Conservation (phyloP, 306 rosid genomes). For the Echinosophora koreensis region DNA sequence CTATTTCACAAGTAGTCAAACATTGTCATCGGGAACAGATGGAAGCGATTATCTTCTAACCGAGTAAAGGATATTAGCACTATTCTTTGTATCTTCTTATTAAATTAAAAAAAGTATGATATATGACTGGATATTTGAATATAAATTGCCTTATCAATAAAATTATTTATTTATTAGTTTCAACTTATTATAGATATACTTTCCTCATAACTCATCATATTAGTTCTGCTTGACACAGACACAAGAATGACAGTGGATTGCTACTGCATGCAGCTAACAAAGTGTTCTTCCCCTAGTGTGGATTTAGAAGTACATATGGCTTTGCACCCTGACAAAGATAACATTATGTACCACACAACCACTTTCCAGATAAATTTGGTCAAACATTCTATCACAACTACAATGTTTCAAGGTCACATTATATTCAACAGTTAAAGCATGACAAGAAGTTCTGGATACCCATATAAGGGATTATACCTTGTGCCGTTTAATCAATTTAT, state of each 20-base stretch:
- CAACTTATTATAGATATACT: not conserved
- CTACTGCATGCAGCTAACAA: slow-evolving; percentile 8
- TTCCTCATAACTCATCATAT: not conserved
- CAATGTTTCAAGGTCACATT: slow-evolving; percentile 18
- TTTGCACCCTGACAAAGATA: slow-evolving; percentile 4
- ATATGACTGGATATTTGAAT: not conserved
- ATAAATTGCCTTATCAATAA: not conserved
- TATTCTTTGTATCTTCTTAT: slow-evolving; percentile 22
- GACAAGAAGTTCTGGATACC: not conserved
- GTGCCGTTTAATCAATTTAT: slow-evolving; percentile 60
- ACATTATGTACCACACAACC: not conserved
- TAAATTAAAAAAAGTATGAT: not conserved
- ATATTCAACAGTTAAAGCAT: not conserved
- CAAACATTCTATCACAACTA: not conserved
- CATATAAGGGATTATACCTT: slow-evolving; percentile 63
- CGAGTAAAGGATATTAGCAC: slow-evolving; percentile 7
- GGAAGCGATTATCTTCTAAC: not conserved
- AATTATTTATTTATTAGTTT: not conserved
- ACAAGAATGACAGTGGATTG: not conserved
- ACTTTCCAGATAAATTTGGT: slow-evolving; percentile 10
- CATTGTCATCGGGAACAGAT: not conserved
- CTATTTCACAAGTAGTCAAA: slow-evolving; percentile 23
- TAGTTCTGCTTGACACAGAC: not conserved
- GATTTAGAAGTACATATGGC: not conserved
- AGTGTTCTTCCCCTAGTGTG: not conserved